These are phyloP conservation scores for Microbotryum violaceum DNA, from an alignment of 1,284 basidiomycete species.

Conservation along the genomic window DNA sequence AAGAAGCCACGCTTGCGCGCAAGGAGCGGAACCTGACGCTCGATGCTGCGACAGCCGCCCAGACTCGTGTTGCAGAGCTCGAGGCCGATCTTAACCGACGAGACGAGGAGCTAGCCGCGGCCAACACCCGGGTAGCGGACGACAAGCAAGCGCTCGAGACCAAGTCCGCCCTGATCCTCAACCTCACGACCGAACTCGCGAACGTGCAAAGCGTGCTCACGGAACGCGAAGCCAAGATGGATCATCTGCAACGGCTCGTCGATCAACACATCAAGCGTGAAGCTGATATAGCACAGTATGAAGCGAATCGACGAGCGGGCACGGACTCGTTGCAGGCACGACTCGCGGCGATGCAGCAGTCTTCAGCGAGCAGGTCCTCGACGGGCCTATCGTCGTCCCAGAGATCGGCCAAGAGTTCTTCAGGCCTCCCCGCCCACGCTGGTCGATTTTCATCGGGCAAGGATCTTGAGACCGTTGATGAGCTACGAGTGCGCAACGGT, in stretches of 20 bases:
- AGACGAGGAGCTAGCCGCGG: not conserved
- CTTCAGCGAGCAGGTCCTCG: not conserved
- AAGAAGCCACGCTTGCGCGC: no score
- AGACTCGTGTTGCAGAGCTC: conserved; percentile 9
- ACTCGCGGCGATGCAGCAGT: conserved; percentile 8
- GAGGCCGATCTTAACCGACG: conserved; percentile 8
- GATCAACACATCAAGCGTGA: conserved; percentile 10
- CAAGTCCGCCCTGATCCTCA: not conserved
- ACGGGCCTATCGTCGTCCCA: not conserved
- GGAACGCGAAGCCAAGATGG: not conserved
- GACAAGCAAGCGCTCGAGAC: not conserved
- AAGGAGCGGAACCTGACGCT: conserved; percentile 15
- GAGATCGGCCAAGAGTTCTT: not conserved
- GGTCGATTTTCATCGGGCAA: not conserved
- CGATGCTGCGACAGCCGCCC: conserved; percentile 4
- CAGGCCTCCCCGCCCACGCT: not conserved
- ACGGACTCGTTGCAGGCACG: conserved; percentile 13
- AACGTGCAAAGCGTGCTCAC: not conserved
- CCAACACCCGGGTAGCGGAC: not conserved
- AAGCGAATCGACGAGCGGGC: conserved; percentile 8
- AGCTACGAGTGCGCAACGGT: conserved; percentile 15
- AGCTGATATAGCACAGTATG: conserved; percentile 3
- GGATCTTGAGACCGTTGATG: not conserved
- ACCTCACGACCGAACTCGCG: not conserved
- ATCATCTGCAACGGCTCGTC: conserved; percentile 2